phyloP scores from a whole-genome alignment of 371 early-diverging fungal species.

The Rhizopus delemar region DNA sequence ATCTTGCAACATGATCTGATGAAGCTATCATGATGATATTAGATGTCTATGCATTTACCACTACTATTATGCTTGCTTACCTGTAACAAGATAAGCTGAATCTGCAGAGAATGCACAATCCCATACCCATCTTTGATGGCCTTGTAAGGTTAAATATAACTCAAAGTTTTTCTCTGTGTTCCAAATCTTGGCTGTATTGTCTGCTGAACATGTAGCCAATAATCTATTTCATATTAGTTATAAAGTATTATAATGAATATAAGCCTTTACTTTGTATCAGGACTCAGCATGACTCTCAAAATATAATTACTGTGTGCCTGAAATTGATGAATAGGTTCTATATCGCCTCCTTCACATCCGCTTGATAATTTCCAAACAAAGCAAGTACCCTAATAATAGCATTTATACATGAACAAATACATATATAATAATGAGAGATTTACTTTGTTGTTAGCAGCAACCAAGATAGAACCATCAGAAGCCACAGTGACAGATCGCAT shows the following conservation, averaged over 20 bases:
- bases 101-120: constrained; percentile 93
- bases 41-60: neutral
- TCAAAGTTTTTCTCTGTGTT: constrained; percentile 66
- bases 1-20: constrained; percentile 83
- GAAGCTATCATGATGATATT: constrained; percentile 55
- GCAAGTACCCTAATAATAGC: constrained; percentile 65
- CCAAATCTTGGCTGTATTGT: constrained; percentile 79
- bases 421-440: neutral
- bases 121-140: constrained; percentile 94
- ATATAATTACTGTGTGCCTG: constrained; percentile 83
- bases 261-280: constrained; percentile 71
- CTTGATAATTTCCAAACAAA: constrained; percentile 84
- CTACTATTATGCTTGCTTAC: constrained; percentile 30
- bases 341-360: constrained; percentile 57
- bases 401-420: neutral
- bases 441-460: constrained; percentile 91
- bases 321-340: constrained; percentile 74
- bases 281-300: constrained; percentile 78
- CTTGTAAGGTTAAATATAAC: constrained; percentile 73
- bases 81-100: constrained; percentile 87
- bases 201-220: constrained; percentile 88
- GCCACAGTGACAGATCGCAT: constrained; percentile 90
- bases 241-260: neutral
- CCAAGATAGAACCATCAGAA: constrained; percentile 83
- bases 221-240: constrained; percentile 38